Evolutionary conservation across 108 stramenopile genomes (phyloP), one percentile per base, ranked within the genome.

Genomic region (Nannochloropsis gaditana): DNA sequence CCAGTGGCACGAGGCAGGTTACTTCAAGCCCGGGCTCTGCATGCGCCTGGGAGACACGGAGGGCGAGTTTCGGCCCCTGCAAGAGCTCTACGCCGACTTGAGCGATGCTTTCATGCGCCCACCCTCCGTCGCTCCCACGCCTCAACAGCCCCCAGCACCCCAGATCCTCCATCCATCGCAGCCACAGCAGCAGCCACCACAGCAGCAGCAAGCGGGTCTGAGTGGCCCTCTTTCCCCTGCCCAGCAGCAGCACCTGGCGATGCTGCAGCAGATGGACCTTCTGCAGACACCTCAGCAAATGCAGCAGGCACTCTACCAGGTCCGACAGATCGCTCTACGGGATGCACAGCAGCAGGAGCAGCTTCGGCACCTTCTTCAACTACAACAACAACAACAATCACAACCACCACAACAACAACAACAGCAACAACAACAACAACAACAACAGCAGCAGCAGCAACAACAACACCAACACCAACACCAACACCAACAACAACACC

Each of bases 1-100:
- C 73, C 95, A 97, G 91, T 98, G 97, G 97, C 91, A 96, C 59
- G 95, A 96, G 86, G 95, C 95, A 79, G 97, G 97, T 9, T 98
- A 98, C 90, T 98, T 98, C 87, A 95, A 97, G 90, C 95, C 94
- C 9, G 94, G 96, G 80, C 89, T 96, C 44, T 95, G 95, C 11
- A 94, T 97, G 45, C 94, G 95, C 44, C 94, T 94, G 83, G 88
- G 92, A 50, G 47, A 50, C 47, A 86, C 89, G 11, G 86, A 79
- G 84, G 96, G 95, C 47, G 93, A 94, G 21, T 96, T 96, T 87
- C 85, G 84, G 79, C 89, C 93, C 10, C 85, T 96, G 42, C 89
- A 90, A 10, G 85, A 86, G 41, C 90, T 91, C 80, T 96, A 94
- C 9, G 9, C 41, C 5, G 10, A 21, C 31, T 42, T 42, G 81